Conservation (phyloP, 2,329 filamentous ascomycete genomes). For the Aquanectria penicillioides region DNA sequence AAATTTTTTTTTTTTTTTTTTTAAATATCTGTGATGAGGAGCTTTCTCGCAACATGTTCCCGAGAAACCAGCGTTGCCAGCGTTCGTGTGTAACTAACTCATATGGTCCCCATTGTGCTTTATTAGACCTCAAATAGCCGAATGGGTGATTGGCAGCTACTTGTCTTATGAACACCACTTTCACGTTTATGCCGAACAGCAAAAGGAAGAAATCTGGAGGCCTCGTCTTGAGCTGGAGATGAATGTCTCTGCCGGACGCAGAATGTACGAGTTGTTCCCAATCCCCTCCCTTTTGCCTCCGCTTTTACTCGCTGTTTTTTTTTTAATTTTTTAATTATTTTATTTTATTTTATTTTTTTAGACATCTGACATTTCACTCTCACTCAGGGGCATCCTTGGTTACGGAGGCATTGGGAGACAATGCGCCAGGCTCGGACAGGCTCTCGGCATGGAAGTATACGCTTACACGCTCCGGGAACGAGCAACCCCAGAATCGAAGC, state of each 20-base stretch:
- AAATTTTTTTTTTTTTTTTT: no score
- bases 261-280: conserved; percentile 43
- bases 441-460: conserved; percentile 73
- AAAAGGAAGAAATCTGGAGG: conserved; percentile 43
- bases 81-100: no score
- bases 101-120: no score
- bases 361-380: neutral
- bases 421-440: conserved; percentile 59
- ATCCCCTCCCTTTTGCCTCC: neutral
- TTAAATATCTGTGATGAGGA: no score
- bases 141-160: conserved; percentile 53
- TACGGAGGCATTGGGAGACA: conserved; percentile 59
- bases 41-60: no score
- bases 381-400: conserved; percentile 50
- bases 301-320: no score
- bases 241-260: conserved; percentile 46
- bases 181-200: conserved; percentile 40
- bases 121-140: conserved; percentile 51
- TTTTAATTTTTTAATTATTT: no score
- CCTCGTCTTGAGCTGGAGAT: conserved; percentile 27
- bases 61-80: no score
- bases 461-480: conserved; percentile 73
- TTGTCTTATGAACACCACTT: conserved; percentile 48
- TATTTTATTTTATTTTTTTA: no score
- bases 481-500: conserved; percentile 65